Evolutionary conservation across 2,329 filamentous ascomycete genomes (phyloP).

Genomic region (Fusarium sulawesiense): DNA sequence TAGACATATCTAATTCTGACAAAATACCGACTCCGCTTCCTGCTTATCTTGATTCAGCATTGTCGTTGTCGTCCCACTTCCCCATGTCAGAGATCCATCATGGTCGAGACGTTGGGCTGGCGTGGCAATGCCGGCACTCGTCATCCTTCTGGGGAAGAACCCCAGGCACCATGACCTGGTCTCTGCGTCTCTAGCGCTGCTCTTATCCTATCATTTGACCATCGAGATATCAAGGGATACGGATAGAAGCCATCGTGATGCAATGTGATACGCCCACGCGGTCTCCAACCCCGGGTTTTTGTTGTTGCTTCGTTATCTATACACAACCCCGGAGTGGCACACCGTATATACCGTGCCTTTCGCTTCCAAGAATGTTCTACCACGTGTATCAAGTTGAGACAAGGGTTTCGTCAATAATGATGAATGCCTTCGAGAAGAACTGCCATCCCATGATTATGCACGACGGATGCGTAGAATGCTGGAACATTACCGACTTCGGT

Average conservation of each 20-base stretch:
- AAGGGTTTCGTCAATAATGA: neutral
- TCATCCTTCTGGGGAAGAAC: conserved; percentile 28
- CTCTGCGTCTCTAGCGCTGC: conserved; percentile 19
- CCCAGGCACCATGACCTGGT: conserved; percentile 31
- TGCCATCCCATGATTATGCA: conserved; percentile 5
- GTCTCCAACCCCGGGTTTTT: neutral
- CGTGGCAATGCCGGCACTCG: conserved; percentile 32
- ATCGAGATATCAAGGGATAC: conserved; percentile 21
- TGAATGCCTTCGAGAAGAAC: conserved; percentile 17
- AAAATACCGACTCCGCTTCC: conserved; percentile 12
- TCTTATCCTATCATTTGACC: conserved; percentile 38
- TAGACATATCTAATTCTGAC: conserved; percentile 3
- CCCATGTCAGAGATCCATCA: conserved; percentile 22
- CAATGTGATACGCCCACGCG: conserved; percentile 15
- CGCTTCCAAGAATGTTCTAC: conserved; percentile 2
- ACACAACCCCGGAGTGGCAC: conserved; percentile 28
- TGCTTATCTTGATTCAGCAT: conserved; percentile 24
- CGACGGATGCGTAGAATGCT: neutral
- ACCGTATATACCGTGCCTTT: neutral
- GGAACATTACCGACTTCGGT: neutral
- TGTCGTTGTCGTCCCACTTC: conserved; percentile 17
- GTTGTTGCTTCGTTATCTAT: conserved; percentile 9
- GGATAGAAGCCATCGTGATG: conserved; percentile 16
- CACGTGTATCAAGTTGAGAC: neutral
- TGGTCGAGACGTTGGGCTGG: conserved; percentile 26